These are phyloP conservation scores for Fusarium sp. DNA, from an alignment of 2,329 filamentous ascomycete genomes.

Conservation along the genomic window DNA sequence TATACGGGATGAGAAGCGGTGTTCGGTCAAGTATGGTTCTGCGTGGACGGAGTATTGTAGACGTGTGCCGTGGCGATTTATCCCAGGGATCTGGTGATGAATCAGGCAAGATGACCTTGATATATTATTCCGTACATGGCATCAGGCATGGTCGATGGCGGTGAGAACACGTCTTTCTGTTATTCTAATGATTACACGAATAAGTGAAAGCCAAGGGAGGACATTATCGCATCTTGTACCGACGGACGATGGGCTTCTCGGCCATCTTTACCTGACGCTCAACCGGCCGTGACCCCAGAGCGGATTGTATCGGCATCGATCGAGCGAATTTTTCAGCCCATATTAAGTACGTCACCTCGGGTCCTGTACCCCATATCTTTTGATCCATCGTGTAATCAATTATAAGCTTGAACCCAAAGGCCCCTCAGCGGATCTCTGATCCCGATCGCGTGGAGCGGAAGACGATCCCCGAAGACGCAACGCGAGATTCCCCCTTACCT, in stretches of 20 bases:
- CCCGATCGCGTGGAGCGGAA: neutral
- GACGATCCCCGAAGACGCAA: neutral
- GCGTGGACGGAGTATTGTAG: slow-evolving; percentile 56
- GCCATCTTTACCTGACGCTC: neutral
- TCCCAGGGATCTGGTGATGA: slow-evolving; percentile 47
- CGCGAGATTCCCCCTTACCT: neutral
- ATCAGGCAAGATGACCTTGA: no score
- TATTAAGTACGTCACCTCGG: neutral
- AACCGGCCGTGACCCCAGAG: neutral
- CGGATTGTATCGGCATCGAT: neutral
- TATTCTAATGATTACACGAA: no score
- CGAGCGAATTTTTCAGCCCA: neutral
- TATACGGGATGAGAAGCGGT: slow-evolving; percentile 57
- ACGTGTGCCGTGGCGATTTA: slow-evolving; percentile 53
- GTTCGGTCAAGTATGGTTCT: slow-evolving; percentile 56
- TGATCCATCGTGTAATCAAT: neutral
- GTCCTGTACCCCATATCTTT: neutral
- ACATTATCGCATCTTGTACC: no score
- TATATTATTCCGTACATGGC: no score
- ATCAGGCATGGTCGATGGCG: no score
- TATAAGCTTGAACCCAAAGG: neutral
- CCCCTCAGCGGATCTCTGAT: neutral
- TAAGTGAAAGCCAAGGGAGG: no score
- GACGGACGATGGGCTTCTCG: no score
- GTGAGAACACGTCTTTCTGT: no score